Evolutionary conservation across 2,329 filamentous ascomycete species (phyloP), one percentile per base, ranked within the genome.

Genomic region (Ophidiomyces ophidiicola): DNA sequence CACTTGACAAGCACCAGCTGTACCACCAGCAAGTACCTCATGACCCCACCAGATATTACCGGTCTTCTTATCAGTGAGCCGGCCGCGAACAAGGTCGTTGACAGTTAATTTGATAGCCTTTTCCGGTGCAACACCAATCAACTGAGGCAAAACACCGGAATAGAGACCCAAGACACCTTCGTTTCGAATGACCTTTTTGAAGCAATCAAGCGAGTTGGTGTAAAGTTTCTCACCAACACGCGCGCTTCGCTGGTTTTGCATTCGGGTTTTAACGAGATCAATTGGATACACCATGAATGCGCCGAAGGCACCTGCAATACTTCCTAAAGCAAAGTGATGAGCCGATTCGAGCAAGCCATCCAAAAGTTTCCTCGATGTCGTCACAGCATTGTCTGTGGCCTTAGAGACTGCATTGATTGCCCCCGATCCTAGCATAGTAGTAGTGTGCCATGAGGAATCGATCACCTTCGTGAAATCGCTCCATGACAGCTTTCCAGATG

Each of bases 271-370:
- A 61, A 98, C 90, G 45, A 98, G 68, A 67, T 98, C 90, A 56
- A 98, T 96, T 17, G 90, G 90, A 60, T 98, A 98, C 39, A 98
- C 90, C 85, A 98, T 94, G 60, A 98, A 96, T 8, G 90, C 90
- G 59, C 90, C 90, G 57, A 98, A 98, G 6, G 90, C 90, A 63
- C 90, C 90, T 5, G 90, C 90, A 50, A 94, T 50, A 58, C 82
- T 86, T 44, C 90, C 90, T 5, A 98, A 75, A 2, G 68, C 77
- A 58, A 98, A 98, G 69, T 93, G 87, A 62, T 94, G 92, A 1
- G 70, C 74, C 1, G 87, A 93, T 56, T 87, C 82, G 10, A 83
- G 62, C 21, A 85, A 57, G 40, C 74, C 67, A 46, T 77, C 65
- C 11, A 92, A 50, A 45, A 86, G 50, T 44, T 70, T 66, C 51